Evolutionary conservation across 805 yeast species (phyloP).

Genomic region (Peterozyma xylosa): DNA sequence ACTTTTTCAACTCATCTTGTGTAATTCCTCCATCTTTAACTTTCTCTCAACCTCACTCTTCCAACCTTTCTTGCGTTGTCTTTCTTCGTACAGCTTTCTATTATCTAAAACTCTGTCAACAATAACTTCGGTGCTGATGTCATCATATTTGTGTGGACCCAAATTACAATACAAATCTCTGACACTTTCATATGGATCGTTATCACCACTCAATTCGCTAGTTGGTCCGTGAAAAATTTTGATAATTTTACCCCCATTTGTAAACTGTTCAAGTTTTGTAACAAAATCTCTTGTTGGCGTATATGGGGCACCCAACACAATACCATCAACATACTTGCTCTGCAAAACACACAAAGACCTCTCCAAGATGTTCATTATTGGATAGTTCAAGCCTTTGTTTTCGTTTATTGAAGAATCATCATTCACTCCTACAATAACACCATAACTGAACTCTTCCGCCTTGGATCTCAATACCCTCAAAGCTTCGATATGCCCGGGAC

Average conservation of each 20-base stretch:
- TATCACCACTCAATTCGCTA: slow-evolving; percentile 23
- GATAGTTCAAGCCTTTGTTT: slow-evolving; percentile 57
- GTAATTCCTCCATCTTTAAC: slow-evolving; percentile 17
- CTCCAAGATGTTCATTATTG: slow-evolving; percentile 84
- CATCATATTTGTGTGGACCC: slow-evolving; percentile 50
- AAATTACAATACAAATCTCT: slow-evolving; percentile 28
- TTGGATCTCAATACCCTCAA: slow-evolving; percentile 38
- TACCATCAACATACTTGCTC: slow-evolving; percentile 76
- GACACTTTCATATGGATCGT: slow-evolving; percentile 20
- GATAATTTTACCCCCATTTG: slow-evolving; percentile 22
- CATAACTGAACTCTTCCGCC: slow-evolving; percentile 29
- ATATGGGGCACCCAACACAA: slow-evolving; percentile 66
- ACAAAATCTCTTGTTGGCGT: slow-evolving; percentile 35
- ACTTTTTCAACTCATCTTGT: background rate
- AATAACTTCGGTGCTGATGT: slow-evolving; percentile 63
- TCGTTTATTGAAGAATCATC: slow-evolving; percentile 49
- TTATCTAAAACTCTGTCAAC: slow-evolving; percentile 67
- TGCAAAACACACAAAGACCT: slow-evolving; percentile 83
- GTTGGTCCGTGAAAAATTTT: slow-evolving; percentile 58
- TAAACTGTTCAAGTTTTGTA: slow-evolving; percentile 21
- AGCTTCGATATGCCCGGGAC: slow-evolving; percentile 85
- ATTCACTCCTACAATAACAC: slow-evolving; percentile 62
- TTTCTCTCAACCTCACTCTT: slow-evolving; percentile 47
- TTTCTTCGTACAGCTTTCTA: slow-evolving; percentile 67
- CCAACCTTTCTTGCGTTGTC: slow-evolving; percentile 85